Conservation (phyloP, 2,329 filamentous ascomycete genomes). For the Diaporthe sp. region DNA sequence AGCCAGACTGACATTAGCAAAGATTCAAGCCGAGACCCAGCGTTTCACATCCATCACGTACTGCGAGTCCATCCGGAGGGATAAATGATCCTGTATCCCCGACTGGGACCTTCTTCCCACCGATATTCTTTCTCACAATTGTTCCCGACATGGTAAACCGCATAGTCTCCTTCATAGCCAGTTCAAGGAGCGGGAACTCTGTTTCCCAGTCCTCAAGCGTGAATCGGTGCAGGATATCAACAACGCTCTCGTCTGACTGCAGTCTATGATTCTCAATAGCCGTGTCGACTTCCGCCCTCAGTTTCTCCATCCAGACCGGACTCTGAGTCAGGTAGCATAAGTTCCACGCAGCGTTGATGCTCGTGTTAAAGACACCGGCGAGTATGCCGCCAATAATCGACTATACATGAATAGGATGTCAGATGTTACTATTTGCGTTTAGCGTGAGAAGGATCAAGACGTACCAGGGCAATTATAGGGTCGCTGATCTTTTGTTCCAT, state of each 20-base stretch:
- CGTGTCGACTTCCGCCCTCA: not conserved
- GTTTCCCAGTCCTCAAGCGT: slow-evolving; percentile 4
- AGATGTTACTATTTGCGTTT: not conserved
- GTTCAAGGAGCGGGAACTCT: slow-evolving; percentile 1
- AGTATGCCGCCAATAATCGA: slow-evolving; percentile 1
- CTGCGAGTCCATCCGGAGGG: slow-evolving; percentile 2
- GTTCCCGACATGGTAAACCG: slow-evolving; percentile 11
- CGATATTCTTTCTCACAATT: not conserved
- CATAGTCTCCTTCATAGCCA: slow-evolving; percentile 9
- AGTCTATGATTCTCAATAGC: not conserved
- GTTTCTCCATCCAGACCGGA: not conserved
- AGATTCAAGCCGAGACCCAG: not conserved
- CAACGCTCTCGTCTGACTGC: not conserved
- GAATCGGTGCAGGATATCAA: not conserved
- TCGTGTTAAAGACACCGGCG: slow-evolving; percentile 11
- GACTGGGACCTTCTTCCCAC: slow-evolving; percentile 15
- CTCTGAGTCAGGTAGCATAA: slow-evolving; percentile 3
- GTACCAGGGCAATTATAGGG: not conserved
- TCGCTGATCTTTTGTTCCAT: slow-evolving; percentile 10
- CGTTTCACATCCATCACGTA: not conserved
- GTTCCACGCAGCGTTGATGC: slow-evolving; percentile 20
- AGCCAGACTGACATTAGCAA: not conserved
- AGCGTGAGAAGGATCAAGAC: not conserved
- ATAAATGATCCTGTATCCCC: slow-evolving; percentile 3
- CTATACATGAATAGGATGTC: not conserved